Conservation (phyloP, 2,329 filamentous ascomycete genomes). For the Colletotrichum trifolii region DNA sequence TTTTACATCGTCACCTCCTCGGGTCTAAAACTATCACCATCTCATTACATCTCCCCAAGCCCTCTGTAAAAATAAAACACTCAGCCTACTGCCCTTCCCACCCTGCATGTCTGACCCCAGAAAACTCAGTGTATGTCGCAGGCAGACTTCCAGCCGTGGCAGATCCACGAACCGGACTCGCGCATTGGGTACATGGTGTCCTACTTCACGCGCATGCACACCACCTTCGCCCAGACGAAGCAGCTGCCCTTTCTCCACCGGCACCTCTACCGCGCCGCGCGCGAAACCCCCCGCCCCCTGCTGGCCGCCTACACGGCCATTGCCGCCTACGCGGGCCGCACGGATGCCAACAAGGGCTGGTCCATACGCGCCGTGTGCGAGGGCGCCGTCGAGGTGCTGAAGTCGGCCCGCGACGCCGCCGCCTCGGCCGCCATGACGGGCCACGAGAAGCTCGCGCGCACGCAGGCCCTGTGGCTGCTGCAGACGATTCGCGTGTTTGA, state of each 20-base stretch:
- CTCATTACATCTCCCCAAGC: not conserved
- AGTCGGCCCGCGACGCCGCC: slow-evolving; percentile 18
- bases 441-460: slow-evolving; percentile 53
- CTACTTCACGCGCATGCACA: slow-evolving; percentile 46
- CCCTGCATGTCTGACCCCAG: not conserved
- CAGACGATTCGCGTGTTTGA: slow-evolving; percentile 57
- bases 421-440: slow-evolving; percentile 39
- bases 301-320: slow-evolving; percentile 53
- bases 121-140: slow-evolving; percentile 16
- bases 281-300: slow-evolving; percentile 51
- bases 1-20: not conserved
- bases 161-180: slow-evolving; percentile 50
- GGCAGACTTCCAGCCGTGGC: slow-evolving; percentile 34
- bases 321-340: slow-evolving; percentile 51
- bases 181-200: slow-evolving; percentile 49
- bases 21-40: not conserved
- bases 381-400: slow-evolving; percentile 49
- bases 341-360: slow-evolving; percentile 51
- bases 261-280: slow-evolving; percentile 50
- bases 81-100: not conserved
- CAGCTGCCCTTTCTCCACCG: slow-evolving; percentile 56
- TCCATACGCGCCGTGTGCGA: slow-evolving; percentile 53
- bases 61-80: too few species aligned
- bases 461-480: slow-evolving; percentile 55
- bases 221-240: slow-evolving; percentile 49